These are phyloP conservation scores for Singerocomus inundabilis DNA, from an alignment of 1,284 basidiomycete species.

Conservation along the genomic window DNA sequence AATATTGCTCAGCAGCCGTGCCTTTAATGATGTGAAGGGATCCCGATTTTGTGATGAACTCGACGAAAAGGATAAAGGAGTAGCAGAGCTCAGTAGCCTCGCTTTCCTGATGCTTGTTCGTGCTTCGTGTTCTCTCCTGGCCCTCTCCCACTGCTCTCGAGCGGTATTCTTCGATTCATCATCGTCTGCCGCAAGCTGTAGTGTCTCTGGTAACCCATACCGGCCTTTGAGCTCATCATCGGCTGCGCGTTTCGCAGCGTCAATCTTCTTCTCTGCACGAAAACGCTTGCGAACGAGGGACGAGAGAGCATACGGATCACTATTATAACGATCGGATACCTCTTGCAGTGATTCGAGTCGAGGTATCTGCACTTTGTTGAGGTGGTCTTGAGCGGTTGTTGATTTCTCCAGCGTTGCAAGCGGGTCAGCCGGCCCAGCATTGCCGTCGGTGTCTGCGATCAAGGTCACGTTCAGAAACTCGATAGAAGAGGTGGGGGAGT, in stretches of 20 bases:
- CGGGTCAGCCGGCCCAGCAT: slow-evolving; percentile 65
- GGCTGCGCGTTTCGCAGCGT: slow-evolving; percentile 58
- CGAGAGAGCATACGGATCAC: slow-evolving; percentile 85
- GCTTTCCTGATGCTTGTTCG: slow-evolving; percentile 48
- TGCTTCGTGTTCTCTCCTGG: slow-evolving; percentile 41
- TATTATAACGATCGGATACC: slow-evolving; percentile 69
- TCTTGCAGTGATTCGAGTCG: slow-evolving; percentile 78
- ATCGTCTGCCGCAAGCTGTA: slow-evolving; percentile 62
- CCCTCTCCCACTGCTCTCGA: slow-evolving; percentile 58
- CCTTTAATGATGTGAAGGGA: slow-evolving; percentile 46
- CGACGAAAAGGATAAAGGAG: slow-evolving; percentile 30
- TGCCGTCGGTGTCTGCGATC: slow-evolving; percentile 69
- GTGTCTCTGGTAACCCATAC: slow-evolving; percentile 69
- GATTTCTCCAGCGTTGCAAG: slow-evolving; percentile 88
- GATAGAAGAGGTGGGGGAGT: too few species aligned
- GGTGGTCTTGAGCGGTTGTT: slow-evolving; percentile 70
- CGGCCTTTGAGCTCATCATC: slow-evolving; percentile 70
- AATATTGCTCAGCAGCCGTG: slow-evolving; percentile 59
- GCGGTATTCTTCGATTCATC: slow-evolving; percentile 54
- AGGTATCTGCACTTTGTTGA: slow-evolving; percentile 69
- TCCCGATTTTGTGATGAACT: slow-evolving; percentile 19
- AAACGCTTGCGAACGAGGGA: slow-evolving; percentile 74
- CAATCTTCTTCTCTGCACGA: slow-evolving; percentile 80
- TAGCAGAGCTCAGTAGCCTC: slow-evolving; percentile 40
- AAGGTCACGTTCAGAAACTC: background rate